These are phyloP conservation scores for Metschnikowia reukaufii DNA, from an alignment of 805 yeast genomes.

Conservation along the genomic window DNA sequence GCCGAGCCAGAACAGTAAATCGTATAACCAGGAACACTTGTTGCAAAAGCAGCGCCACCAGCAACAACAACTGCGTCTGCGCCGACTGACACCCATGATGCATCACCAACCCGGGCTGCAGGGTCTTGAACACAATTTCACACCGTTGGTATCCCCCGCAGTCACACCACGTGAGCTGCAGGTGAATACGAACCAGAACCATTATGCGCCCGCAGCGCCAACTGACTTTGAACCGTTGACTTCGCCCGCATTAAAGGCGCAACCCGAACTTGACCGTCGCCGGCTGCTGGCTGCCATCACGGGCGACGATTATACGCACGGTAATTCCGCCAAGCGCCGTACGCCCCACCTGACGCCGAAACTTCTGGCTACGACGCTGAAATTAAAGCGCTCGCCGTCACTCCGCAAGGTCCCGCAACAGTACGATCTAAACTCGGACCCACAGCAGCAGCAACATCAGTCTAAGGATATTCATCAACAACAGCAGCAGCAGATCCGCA, in stretches of 20 bases:
- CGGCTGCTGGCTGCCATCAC: slow-evolving; percentile 36
- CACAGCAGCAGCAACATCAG: slow-evolving; percentile 7
- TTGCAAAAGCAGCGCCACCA: slow-evolving; percentile 37
- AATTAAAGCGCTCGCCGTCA: slow-evolving; percentile 38
- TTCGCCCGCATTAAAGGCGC: slow-evolving; percentile 66
- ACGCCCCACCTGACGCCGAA: slow-evolving; percentile 48
- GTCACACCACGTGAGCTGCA: slow-evolving; percentile 59
- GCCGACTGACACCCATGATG: slow-evolving; percentile 17
- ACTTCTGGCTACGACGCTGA: slow-evolving; percentile 26
- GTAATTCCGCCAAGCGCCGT: slow-evolving; percentile 31
- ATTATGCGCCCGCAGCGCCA: slow-evolving; percentile 20
- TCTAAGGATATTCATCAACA: too few species aligned
- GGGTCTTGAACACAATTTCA: slow-evolving; percentile 56
- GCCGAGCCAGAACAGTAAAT: slow-evolving; percentile 43
- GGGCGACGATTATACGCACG: slow-evolving; percentile 24
- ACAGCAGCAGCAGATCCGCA: not conserved
- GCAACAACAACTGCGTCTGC: slow-evolving; percentile 15
- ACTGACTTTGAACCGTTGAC: slow-evolving; percentile 53
- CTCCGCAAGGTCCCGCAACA: slow-evolving; percentile 19
- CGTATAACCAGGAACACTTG: slow-evolving; percentile 43
- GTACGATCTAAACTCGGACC: slow-evolving; percentile 28
- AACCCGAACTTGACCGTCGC: slow-evolving; percentile 27
- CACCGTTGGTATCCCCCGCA: slow-evolving; percentile 77
- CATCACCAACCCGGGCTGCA: not conserved
- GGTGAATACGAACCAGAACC: slow-evolving; percentile 21